Evolutionary conservation across 352 stramenopile genomes (phyloP), one percentile per base, ranked within the genome.

Genomic region (Porosira glacialis): DNA sequence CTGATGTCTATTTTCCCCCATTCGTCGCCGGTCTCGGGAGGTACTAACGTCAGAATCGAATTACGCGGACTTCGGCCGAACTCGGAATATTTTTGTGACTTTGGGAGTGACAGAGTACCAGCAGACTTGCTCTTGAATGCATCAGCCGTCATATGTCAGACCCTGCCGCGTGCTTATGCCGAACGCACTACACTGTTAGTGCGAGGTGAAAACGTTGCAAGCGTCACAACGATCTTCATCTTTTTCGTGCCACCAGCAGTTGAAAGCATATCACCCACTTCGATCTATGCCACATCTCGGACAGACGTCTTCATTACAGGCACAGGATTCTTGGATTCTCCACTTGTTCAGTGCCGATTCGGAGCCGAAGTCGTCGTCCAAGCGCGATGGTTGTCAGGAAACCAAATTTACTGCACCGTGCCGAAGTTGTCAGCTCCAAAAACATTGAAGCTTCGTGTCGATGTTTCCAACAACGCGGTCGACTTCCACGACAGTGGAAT

Each of bases 71-170:
- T 73, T 13, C 22, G 60, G 35, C 0, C 22, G 51, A 57, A 67
- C 70, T 38, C 43, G 33, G 48, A n/a, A 1, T 82, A 82, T 38
- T n/a, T 2, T 8, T 79, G 73, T 66, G 47, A 59, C 15, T 81
- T 81, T 65, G 58, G 51, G 44, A 28, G 49, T 21, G 22, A 30
- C 27, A 45, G 41, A 6, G 45, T 76, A 27, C 45, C 50, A 50
- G 17, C 30, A 45, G 72, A 53, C 70, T 48, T 13, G 13, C 2
- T 66, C 6, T 6, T 73, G 45, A 74, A 76, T 22, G 61, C 19
- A 31, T 55, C 64, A 26, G 50, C 36, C 7, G 30, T 81, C 38
- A 44, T 65, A 57, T 81, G 72, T 41, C 19, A 28, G 1, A 65
- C 52, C 45, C 72, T 65, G 43, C 49, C 26, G 52, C 70, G 52